Percentiles rank a stretch among this genome's conserved stretches.
Conservation (phyloP, 169 alveolate genomes). For the Ichthyophthirius multifiliis region DNA sequence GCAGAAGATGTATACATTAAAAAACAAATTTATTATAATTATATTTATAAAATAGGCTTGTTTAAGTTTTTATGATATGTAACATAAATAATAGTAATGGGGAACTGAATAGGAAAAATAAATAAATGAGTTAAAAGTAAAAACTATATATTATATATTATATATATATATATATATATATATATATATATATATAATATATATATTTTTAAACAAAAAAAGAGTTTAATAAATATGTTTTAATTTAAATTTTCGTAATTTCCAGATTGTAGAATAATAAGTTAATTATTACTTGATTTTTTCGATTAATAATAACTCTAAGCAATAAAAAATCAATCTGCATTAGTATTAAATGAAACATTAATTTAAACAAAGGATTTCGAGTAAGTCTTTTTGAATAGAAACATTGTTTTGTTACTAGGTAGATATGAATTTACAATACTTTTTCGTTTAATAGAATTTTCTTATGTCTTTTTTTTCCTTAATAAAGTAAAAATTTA, state of each 20-base stretch:
- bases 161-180: not conserved
- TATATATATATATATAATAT: not conserved
- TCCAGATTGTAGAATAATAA: not conserved
- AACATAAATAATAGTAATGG: not conserved
- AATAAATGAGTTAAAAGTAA: not conserved
- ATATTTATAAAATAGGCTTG: too few relatives aligned
- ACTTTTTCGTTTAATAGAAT: not conserved
- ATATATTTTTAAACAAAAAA: not conserved
- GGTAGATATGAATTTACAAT: slow-evolving; percentile 1
- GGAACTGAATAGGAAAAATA: not conserved
- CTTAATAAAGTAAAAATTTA: not conserved
- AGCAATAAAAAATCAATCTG: not conserved
- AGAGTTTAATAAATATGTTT: not conserved
- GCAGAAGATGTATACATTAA: too few relatives aligned
- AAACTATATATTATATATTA: not conserved
- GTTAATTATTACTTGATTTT: not conserved
- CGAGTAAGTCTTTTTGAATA: not conserved
- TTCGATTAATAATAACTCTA: not conserved
- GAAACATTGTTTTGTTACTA: not conserved
- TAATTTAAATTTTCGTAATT: not conserved
- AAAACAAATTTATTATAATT: too few relatives aligned
- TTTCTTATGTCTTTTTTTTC: not conserved
- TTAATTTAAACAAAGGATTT: not conserved
- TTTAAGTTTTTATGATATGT: not conserved
- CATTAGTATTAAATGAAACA: not conserved